phyloP scores from a whole-genome alignment of 164 flowering plant genomes.

The Chimonanthus praecox region DNA sequence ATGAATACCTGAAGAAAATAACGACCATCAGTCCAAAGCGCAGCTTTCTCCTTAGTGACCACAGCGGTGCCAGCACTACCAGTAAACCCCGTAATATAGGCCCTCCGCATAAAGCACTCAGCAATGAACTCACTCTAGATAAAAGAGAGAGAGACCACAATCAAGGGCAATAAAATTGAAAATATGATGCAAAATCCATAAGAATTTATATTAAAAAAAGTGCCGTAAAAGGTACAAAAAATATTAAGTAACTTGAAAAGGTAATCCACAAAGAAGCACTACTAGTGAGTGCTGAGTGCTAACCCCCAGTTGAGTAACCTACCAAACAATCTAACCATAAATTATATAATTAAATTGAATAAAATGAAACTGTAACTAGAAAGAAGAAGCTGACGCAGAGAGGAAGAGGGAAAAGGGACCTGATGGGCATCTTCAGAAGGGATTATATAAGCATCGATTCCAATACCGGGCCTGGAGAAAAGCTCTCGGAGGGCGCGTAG shows the following conservation, averaged over 20 bases:
- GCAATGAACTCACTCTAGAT: constrained; percentile 94
- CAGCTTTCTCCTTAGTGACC: constrained; percentile 90
- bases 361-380: too few species aligned
- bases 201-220: too few species aligned
- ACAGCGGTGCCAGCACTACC: constrained; percentile 99
- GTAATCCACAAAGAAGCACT: too few species aligned
- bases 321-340: neutral
- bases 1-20: constrained; percentile 84
- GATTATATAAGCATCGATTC: constrained; percentile 81
- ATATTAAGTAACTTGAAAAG: too few species aligned
- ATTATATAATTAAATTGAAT: too few species aligned
- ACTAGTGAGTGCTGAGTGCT: too few species aligned
- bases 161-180: neutral
- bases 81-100: constrained; percentile 88
- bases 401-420: constrained; percentile 26
- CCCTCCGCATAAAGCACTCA: constrained; percentile 85
- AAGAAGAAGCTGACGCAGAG: neutral
- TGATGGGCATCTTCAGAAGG: constrained; percentile 99
- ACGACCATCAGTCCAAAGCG: constrained; percentile 98
- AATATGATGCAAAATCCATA: neutral
- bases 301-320: too few species aligned
- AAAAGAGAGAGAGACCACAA: neutral
- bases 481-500: constrained; percentile 64
- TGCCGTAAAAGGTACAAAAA: too few species aligned
- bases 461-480: constrained; percentile 66